These are phyloP conservation scores for Candida methanosorbosa DNA, from an alignment of 805 yeast genomes.

Conservation along the genomic window DNA sequence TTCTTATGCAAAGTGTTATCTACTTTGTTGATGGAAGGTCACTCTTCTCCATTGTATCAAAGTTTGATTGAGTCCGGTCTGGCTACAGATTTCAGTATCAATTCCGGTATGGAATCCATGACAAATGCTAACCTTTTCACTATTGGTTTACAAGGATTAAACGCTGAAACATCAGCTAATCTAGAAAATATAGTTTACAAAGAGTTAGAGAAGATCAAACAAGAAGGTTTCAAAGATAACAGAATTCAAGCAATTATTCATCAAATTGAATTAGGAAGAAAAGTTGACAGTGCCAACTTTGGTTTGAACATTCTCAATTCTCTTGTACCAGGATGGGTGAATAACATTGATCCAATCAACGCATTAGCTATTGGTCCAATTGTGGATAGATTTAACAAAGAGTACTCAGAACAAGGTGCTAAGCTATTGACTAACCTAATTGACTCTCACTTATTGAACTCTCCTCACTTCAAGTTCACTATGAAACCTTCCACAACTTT, in stretches of 20 bases:
- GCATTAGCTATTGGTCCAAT: slow-evolving; percentile 56
- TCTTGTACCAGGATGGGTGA: slow-evolving; percentile 79
- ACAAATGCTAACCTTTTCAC: slow-evolving; percentile 74
- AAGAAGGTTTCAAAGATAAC: slow-evolving; percentile 38
- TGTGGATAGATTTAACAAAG: slow-evolving; percentile 51
- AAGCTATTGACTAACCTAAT: slow-evolving; percentile 53
- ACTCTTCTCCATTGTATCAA: slow-evolving; percentile 83
- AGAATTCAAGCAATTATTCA: slow-evolving; percentile 83
- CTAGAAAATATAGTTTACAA: slow-evolving; percentile 40
- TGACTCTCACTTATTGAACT: slow-evolving; percentile 37
- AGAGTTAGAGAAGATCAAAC: slow-evolving; percentile 36
- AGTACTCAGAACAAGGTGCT: slow-evolving; percentile 45
- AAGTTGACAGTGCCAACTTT: slow-evolving; percentile 83
- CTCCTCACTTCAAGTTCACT: slow-evolving; percentile 60
- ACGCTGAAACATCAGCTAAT: slow-evolving; percentile 32
- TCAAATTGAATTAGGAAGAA: slow-evolving; percentile 75
- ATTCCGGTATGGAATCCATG: slow-evolving; percentile 79
- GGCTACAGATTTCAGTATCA: slow-evolving; percentile 81
- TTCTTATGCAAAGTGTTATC: slow-evolving; percentile 67
- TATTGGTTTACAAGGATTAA: slow-evolving; percentile 75
- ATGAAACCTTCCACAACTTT: slow-evolving; percentile 65
- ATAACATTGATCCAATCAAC: slow-evolving; percentile 68
- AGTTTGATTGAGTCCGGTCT: slow-evolving; percentile 76
- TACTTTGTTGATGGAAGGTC: slow-evolving; percentile 77
- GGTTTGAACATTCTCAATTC: slow-evolving; percentile 73